These are phyloP conservation scores for Rhododendron ovatum DNA, from an alignment of 148 eudicot genomes.

Conservation along the genomic window DNA sequence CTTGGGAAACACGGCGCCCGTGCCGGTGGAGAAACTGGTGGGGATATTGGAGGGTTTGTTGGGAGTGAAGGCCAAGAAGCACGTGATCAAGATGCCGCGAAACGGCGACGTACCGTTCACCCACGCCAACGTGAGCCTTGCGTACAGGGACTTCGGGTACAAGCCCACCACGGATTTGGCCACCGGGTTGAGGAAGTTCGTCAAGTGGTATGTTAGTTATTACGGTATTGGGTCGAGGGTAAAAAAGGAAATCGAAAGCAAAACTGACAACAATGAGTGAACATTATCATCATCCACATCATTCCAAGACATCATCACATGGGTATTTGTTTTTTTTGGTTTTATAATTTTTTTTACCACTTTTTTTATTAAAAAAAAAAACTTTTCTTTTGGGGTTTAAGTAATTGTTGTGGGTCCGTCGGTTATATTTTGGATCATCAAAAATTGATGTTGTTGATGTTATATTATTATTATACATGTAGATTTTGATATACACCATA, in stretches of 20 bases:
- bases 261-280: slow-evolving; percentile 5
- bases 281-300: not conserved
- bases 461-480: slow-evolving; percentile 27
- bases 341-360: not conserved
- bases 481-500: slow-evolving; percentile 2
- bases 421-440: slow-evolving; percentile 13
- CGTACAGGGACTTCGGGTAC: slow-evolving; percentile 70
- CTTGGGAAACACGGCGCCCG: slow-evolving; percentile 84
- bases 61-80: slow-evolving; percentile 68
- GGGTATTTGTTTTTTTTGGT: not conserved
- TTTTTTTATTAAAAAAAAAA: not conserved
- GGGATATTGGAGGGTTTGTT: slow-evolving; percentile 56
- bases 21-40: slow-evolving; percentile 68
- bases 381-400: not conserved
- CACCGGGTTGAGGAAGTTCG: slow-evolving; percentile 82
- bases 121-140: slow-evolving; percentile 88
- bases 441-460: slow-evolving; percentile 11
- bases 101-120: slow-evolving; percentile 96
- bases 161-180: slow-evolving; percentile 81
- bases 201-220: slow-evolving; percentile 86
- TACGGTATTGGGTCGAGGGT: slow-evolving; percentile 70
- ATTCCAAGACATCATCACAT: slow-evolving; percentile 22
- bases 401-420: not conserved
- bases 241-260: slow-evolving; percentile 36
- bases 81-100: slow-evolving; percentile 78